Conservation (phyloP, 208 protist species). For the Crithidia thermophila region DNA sequence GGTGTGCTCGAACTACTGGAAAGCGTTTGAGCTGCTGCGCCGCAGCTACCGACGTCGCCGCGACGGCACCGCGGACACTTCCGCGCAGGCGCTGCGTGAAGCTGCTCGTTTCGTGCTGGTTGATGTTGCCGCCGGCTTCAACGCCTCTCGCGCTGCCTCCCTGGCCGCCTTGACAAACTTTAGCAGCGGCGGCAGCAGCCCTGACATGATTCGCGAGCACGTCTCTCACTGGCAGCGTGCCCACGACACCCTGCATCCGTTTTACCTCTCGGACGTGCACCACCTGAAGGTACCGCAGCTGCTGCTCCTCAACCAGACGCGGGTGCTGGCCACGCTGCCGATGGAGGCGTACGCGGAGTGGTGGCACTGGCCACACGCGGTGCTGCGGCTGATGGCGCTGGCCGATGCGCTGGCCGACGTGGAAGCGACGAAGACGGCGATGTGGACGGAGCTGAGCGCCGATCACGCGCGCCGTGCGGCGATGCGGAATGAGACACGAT, state of each 20-base stretch:
- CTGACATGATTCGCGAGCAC: not conserved
- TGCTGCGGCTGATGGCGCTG: constrained; percentile 13
- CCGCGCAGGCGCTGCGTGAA: not conserved
- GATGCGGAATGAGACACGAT: too few relatives aligned
- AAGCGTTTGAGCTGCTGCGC: constrained; percentile 43
- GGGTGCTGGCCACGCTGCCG: constrained; percentile 36
- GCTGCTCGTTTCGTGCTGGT: not conserved
- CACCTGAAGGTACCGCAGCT: constrained; percentile 33
- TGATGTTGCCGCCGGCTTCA: not conserved
- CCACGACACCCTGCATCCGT: not conserved
- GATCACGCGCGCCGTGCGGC: not conserved
- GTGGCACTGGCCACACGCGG: constrained; percentile 14
- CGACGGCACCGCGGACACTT: not conserved
- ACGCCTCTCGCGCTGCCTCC: not conserved
- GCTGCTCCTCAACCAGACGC: constrained; percentile 38
- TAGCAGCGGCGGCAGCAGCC: too few relatives aligned
- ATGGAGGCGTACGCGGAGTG: constrained; percentile 23
- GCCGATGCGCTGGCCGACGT: not conserved
- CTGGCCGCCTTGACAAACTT: too few relatives aligned
- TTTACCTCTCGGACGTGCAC: not conserved
- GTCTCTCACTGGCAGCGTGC: constrained; percentile 8
- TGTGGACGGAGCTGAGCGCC: not conserved
- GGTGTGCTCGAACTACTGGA: constrained; percentile 39
- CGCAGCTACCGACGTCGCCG: constrained; percentile 6
- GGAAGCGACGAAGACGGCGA: not conserved